phyloP scores from a whole-genome alignment of 2,329 filamentous ascomycete genomes.

The Parastagonospora nodorum region DNA sequence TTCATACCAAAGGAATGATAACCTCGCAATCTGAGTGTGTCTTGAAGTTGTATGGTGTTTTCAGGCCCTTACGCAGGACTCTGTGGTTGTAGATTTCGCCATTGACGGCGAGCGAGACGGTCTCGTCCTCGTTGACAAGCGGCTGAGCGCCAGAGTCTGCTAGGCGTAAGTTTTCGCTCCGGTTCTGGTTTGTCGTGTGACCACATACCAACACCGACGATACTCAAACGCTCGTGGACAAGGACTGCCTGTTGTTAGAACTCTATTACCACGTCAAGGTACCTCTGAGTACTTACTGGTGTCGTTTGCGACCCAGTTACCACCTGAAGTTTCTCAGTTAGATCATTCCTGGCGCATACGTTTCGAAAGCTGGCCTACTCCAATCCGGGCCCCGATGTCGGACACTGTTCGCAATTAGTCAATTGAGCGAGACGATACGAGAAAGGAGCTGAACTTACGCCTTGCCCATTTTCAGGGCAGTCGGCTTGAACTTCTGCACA shows the following conservation, averaged over 20 bases:
- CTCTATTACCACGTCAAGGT: conserved; percentile 9
- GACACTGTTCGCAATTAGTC: conserved; percentile 63
- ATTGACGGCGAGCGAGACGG: conserved; percentile 92
- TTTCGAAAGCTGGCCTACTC: conserved; percentile 68
- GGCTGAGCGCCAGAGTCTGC: conserved; percentile 94
- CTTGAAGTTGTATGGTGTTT: conserved; percentile 92
- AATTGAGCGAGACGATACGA: conserved; percentile 21
- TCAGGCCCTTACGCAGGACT: conserved; percentile 84
- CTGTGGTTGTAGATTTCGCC: conserved; percentile 99
- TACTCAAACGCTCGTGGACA: conserved; percentile 95
- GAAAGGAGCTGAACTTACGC: conserved; percentile 65
- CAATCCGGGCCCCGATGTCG: conserved; percentile 98
- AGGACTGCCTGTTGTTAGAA: conserved; percentile 60
- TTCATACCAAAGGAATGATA: conserved; percentile 88
- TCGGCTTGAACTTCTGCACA: conserved; percentile 95
- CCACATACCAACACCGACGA: conserved; percentile 87
- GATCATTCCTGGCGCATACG: conserved; percentile 35
- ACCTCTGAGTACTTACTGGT: conserved; percentile 67
- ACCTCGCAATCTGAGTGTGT: conserved; percentile 98
- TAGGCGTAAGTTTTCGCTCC: conserved; percentile 23
- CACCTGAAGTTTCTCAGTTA: conserved; percentile 63
- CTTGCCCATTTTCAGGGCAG: conserved; percentile 90
- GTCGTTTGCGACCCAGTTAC: conserved; percentile 85
- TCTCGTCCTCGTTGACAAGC: conserved; percentile 86
- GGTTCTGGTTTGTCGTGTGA: conserved; percentile 32